Base-by-base conservation (phyloP, 163 green algal species). In the Scenedesmus sp. region DNA sequence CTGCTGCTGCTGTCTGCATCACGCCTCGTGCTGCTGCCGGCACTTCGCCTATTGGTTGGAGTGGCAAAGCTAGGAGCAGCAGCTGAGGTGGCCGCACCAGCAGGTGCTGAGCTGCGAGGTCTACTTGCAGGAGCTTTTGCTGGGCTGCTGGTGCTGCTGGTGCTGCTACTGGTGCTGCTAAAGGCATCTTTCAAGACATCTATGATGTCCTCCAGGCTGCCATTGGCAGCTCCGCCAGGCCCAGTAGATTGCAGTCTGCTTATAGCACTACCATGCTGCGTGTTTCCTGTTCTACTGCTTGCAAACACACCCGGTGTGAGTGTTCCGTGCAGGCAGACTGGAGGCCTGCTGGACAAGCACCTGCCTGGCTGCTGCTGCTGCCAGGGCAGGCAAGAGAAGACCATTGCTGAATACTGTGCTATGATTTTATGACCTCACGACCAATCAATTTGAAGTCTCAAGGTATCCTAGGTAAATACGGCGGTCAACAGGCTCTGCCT, bases 101-200 rank as follows among this genome's bases (percentile, higher is more conserved):
- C 78, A 24, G 42, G 26, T 30, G 42, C 78, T 37, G 78, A 49
- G 43, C 42, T 84, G 20, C 78, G 18, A 40, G 65, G 7, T 16
- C 30, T 76, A 18, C 51, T 51, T 49, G 35, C 20, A 56, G 51
- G 10, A 53, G 85, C 68, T 89, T 44, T 30, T 68, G 83, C 15
- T 56, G 83, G 10, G 83, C 83, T 80, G 79, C n/a, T 65, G 16
- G 24, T 85, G 79, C 40, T 87, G 49, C 81, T 87, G 46, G 26
- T 72, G 44, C 5, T 86, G 24, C 70, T 90, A 70, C 85, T 89
- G 40, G 22, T 81, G 33, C 70, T 81, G 84, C 68, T 59, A 26
- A 86, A 91, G 35, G 86, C 76, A 33, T 86, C 86, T 59, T 86
- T 80, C 9, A 91, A 37, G 6, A 59, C 76, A n/a, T 65, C 53